Evolutionary conservation across 108 stramenopile species (phyloP), one percentile per base, ranked within the genome.

Genomic region (Skeletonema grethae): DNA sequence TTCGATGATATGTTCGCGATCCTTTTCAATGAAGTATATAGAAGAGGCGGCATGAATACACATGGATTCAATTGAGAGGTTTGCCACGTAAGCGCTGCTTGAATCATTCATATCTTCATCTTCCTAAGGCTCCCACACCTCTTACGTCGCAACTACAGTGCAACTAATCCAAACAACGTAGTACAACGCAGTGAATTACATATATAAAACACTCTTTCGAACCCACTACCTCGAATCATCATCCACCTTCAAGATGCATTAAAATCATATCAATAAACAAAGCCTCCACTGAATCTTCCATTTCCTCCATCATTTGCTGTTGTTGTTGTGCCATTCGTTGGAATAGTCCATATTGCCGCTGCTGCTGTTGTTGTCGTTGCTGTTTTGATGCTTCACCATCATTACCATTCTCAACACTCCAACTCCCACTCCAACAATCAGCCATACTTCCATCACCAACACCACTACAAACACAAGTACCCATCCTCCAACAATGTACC

Each of bases 221-320:
- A 12, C 12, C 12, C 2, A 39, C 38, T 39, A 2, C 41, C 41
- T n/a, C 15, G 3, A 1, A 43, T 43, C 15, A 43, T n/a, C 41
- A 43, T 34, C 0, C 8, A 39, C 38, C 38, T 0, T 48, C 46
- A 48, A 48, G 46, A 53, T 53, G 22, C 16, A 53, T 5, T 24
- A 53, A 56, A 10, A 72, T 63, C 63, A 72, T 30, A 57, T 72
- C 72, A 39, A 72, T 72, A 24, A 72, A 72, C n/a, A 48, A 24
- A 16, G 6, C 12, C 38, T 72, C 72, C 28, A 64, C 25, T 24
- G 53, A 53, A 62, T 71, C 70, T 61, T 71, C 70, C 70, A 71
- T 62, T 28, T 71, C 70, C 46, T 71, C 70, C 45, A 71, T 8
- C 2, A 71, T 25, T 22, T 35, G 70, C 29, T 11, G 12, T 31